phyloP scores from a whole-genome alignment of 2,329 filamentous ascomycete genomes.

The Aplosporella prunicola region DNA sequence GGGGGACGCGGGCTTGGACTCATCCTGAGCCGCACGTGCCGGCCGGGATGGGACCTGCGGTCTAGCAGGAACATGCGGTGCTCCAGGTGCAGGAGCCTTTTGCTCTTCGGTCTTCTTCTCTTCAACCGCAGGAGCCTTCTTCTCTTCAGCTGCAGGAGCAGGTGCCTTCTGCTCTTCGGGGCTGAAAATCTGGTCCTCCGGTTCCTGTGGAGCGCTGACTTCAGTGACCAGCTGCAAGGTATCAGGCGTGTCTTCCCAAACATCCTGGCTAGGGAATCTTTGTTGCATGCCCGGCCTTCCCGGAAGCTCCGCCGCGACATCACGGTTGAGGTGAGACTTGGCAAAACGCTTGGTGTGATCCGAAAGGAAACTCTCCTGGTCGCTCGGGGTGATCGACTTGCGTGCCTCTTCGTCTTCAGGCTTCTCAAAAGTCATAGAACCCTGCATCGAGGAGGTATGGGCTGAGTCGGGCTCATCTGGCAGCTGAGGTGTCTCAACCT shows the following conservation, averaged over 20 bases:
- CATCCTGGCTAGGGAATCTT: conserved; percentile 81
- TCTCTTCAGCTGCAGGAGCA: not conserved
- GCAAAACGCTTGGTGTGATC: conserved; percentile 48
- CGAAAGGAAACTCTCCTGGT: conserved; percentile 33
- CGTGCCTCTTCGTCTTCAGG: conserved; percentile 43
- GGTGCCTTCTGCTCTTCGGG: not conserved
- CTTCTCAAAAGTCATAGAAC: conserved; percentile 33
- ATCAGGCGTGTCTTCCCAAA: conserved; percentile 91
- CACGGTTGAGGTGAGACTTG: conserved; percentile 47
- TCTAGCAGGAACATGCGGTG: conserved; percentile 18
- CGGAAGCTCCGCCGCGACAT: conserved; percentile 36
- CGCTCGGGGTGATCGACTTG: conserved; percentile 32
- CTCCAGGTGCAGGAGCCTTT: conserved; percentile 1
- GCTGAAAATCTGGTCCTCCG: conserved; percentile 21
- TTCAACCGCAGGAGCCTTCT: not conserved
- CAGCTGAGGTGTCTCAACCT: conserved; percentile 72
- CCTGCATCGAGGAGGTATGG: conserved; percentile 19
- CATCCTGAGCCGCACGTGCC: conserved; percentile 11
- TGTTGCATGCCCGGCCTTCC: conserved; percentile 51
- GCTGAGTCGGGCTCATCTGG: conserved; percentile 39
- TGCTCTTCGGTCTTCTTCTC: too few species aligned
- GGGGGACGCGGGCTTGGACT: conserved; percentile 30
- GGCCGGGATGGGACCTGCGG: conserved; percentile 27
- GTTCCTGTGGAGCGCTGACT: conserved; percentile 46
- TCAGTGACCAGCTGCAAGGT: conserved; percentile 72